Evolutionary conservation across 768 basidiomycete species (phyloP).

Genomic region (Ramaria rubella): DNA sequence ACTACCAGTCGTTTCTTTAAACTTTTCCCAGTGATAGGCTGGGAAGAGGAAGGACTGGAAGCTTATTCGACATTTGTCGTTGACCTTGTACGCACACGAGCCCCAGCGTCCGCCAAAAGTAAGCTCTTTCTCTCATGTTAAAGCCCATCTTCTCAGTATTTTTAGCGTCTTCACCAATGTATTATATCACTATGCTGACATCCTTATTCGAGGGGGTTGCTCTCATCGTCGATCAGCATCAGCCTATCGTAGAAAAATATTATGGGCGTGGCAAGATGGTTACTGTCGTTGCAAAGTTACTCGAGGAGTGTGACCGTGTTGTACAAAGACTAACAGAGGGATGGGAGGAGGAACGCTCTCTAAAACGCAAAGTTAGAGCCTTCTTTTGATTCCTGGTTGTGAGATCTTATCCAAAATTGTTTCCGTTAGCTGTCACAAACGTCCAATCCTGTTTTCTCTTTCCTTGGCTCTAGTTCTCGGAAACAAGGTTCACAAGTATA

Average conservation of each 20-base stretch:
- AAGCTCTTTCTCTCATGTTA: constrained; percentile 16
- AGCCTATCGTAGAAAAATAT: constrained; percentile 96
- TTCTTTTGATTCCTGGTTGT: neutral
- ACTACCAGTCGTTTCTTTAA: constrained; percentile 94
- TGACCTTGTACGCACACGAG: constrained; percentile 74
- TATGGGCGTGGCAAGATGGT: constrained; percentile 88
- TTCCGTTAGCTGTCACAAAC: neutral
- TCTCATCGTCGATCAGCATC: constrained; percentile 95
- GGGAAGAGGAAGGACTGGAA: constrained; percentile 86
- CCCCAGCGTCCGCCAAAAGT: constrained; percentile 82
- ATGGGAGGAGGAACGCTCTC: constrained; percentile 88
- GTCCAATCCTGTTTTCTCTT: constrained; percentile 1
- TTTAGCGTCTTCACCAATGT: constrained; percentile 83
- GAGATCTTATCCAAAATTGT: neutral
- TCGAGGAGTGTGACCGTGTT: constrained; percentile 84
- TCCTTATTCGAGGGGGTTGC: constrained; percentile 93
- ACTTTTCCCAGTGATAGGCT: constrained; percentile 91
- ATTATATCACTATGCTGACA: constrained; percentile 86
- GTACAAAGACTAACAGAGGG: constrained; percentile 65
- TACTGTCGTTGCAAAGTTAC: constrained; percentile 62
- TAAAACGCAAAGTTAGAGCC: constrained; percentile 63
- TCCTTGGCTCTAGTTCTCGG: constrained; percentile 1
- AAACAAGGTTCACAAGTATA: constrained; percentile 1
- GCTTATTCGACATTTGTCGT: constrained; percentile 92
- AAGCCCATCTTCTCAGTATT: constrained; percentile 2